phyloP scores from a whole-genome alignment of 495 filamentous ascomycete species.

The Trichoderma gamsii region DNA sequence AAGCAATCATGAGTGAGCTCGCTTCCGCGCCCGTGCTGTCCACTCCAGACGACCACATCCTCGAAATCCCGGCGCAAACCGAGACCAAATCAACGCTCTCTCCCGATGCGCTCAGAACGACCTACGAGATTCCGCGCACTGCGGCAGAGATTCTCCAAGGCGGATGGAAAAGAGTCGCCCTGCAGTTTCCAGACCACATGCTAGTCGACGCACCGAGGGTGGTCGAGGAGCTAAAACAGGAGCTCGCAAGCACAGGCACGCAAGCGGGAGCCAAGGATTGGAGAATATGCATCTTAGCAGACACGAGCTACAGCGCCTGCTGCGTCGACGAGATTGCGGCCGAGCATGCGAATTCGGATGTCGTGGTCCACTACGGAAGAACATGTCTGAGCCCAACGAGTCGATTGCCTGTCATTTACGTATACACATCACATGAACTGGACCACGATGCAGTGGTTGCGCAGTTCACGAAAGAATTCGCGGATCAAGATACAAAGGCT shows the following conservation, averaged over 20 bases:
- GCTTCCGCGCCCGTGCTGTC: slow-evolving; percentile 49
- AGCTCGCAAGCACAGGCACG: slow-evolving; percentile 33
- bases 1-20: slow-evolving; percentile 12
- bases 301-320: slow-evolving; percentile 95
- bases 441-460: slow-evolving; percentile 48
- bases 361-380: slow-evolving; percentile 90
- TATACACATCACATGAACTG: slow-evolving; percentile 73
- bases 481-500: slow-evolving; percentile 54
- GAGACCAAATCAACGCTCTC: slow-evolving; percentile 40
- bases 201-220: slow-evolving; percentile 78
- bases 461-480: slow-evolving; percentile 64
- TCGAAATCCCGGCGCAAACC: slow-evolving; percentile 51
- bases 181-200: slow-evolving; percentile 95
- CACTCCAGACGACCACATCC: slow-evolving; percentile 75
- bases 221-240: slow-evolving; percentile 57
- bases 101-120: slow-evolving; percentile 65
- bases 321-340: slow-evolving; percentile 97
- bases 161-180: slow-evolving; percentile 68
- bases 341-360: slow-evolving; percentile 86
- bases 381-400: slow-evolving; percentile 88
- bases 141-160: slow-evolving; percentile 63
- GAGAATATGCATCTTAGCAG: slow-evolving; percentile 79
- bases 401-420: slow-evolving; percentile 81
- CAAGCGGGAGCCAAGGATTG: slow-evolving; percentile 16
- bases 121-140: slow-evolving; percentile 85